Base-by-base conservation (phyloP, 2,329 filamentous ascomycete species). In the Aspergillus niger region DNA sequence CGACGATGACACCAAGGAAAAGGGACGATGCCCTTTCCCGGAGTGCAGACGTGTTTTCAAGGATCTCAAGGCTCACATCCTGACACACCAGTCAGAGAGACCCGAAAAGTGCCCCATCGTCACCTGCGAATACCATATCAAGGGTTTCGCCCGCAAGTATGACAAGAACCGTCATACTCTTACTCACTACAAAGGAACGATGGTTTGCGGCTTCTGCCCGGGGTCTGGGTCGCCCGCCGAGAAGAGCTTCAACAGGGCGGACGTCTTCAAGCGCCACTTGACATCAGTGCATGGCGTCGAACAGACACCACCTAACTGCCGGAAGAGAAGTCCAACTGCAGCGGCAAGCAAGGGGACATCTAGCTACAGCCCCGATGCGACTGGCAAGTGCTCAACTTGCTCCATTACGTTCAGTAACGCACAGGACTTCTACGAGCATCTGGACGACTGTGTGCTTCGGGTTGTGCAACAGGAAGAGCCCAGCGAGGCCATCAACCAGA, bases 391-490 rank as follows among this genome's bases (percentile, higher is more conserved):
- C 77, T 96, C 92, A 3, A 98, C 95, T 65, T 98, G 94, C 77
- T 91, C 91, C 13, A 85, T 87, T 44, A 91, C 86, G 7, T 98
- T 97, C 74, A 84, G 84, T 67, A 94, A 89, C 62, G 91, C 94
- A 2, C 94, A 98, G 77, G 94, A 97, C 72, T 97, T 97, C 79
- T 97, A 98, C 76, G 94, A 98, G 80, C 94, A 98, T 82, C 82
- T 97, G 66, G 94, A 89, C 70, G 86, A 88, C 75, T 89, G 86
- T 71, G 86, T 88, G 11, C 77, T 89, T 61, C 84, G 85, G 32
- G 84, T 88, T 22, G 86, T 89, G 28, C 83, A 85, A 69, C 82
- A 83, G 67, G 81, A 83, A 64, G 83, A 85, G 63, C 83, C 83
- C 3, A 81, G 79, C 56, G 84, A 86, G 65, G 83, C 82, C 15